phyloP scores from a whole-genome alignment of 179 eudicot genomes.

The Camellia oleifera region DNA sequence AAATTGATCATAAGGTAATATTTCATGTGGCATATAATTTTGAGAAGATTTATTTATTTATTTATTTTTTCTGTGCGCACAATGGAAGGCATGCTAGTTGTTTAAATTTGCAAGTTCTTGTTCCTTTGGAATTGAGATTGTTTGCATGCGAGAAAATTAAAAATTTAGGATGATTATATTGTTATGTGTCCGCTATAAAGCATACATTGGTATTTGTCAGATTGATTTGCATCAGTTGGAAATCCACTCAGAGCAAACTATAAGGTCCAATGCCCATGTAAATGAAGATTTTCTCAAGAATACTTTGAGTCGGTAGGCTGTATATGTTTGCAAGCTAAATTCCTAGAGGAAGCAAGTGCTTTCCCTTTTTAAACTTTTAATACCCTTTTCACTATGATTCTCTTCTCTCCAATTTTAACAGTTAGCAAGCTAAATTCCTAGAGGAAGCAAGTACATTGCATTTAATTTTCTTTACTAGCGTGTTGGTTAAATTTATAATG shows the following conservation, averaged over 20 bases:
- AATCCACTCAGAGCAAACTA: not conserved
- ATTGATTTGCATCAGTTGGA: not conserved
- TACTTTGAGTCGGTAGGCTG: not conserved
- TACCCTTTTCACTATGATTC: no score
- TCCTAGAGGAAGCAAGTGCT: not conserved
- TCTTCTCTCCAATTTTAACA: not conserved
- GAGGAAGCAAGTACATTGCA: no score
- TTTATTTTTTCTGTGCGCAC: not conserved
- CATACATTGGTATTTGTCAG: not conserved
- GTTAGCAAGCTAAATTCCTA: no score
- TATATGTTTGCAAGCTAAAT: not conserved
- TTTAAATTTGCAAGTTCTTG: not conserved
- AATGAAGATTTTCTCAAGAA: not conserved
- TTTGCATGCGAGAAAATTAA: not conserved
- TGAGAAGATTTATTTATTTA: not conserved
- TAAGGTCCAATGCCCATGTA: not conserved
- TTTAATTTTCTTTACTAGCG: not conserved
- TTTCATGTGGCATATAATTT: conserved; percentile 5
- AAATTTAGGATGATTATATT: not conserved
- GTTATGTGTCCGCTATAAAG: not conserved
- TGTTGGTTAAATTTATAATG: conserved; percentile 9
- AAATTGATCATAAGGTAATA: conserved; percentile 80
- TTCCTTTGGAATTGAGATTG: not conserved
- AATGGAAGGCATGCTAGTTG: not conserved
- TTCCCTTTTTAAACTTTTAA: no score